Base-by-base conservation (phyloP, 2,329 filamentous ascomycete species). In the Aquanectria penicillioides region DNA sequence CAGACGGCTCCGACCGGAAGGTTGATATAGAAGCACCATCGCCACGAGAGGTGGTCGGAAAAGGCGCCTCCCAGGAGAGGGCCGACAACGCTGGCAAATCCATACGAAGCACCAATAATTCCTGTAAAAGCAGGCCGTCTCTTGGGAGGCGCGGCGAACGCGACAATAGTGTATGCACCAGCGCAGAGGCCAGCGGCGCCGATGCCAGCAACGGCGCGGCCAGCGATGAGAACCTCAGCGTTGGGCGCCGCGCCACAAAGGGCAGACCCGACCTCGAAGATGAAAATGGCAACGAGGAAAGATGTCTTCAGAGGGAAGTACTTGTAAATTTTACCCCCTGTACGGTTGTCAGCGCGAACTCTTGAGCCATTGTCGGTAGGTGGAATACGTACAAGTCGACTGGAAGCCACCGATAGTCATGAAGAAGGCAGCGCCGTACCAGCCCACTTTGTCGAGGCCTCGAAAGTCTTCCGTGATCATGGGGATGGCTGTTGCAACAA, bases 401-500 rank as follows among this genome's bases (percentile, higher is more conserved):
- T 81, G 78, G 64, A 79, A 75, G 56, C 73, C 73, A 6, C 76
- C 80, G 22, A 80, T 67, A 2, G 80, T 81, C 63, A 83, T 74
- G 69, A 84, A 83, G 65, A 81, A 86, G 31, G 82, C 81, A 13
- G 82, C 78, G 4, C 83, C 84, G 63, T 88, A 88, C 86, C 86
- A 88, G 17, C 81, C 80, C 11, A 85, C 79, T 59, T 85, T 80
- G 26, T 78, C 76, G n/a, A 85, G 76, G 34, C 80, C 76, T 49
- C 81, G 74, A 72, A 83, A 82, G 31, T 82, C 77, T 62, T 78
- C 78, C 1, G 83, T 85, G 66, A 86, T 85, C 59, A 80, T 81
- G 5, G 83, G 83, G 28, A 86, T 84, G 12, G 82, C 83, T 0
- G 82, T 85, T 4, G 81, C 81, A 12, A 85, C 79, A 53, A 85